A percentile compares a stretch with the other conserved stretches of the same genome.
Conservation (phyloP, 2,329 filamentous ascomycete species). For the Alternaria atra region DNA sequence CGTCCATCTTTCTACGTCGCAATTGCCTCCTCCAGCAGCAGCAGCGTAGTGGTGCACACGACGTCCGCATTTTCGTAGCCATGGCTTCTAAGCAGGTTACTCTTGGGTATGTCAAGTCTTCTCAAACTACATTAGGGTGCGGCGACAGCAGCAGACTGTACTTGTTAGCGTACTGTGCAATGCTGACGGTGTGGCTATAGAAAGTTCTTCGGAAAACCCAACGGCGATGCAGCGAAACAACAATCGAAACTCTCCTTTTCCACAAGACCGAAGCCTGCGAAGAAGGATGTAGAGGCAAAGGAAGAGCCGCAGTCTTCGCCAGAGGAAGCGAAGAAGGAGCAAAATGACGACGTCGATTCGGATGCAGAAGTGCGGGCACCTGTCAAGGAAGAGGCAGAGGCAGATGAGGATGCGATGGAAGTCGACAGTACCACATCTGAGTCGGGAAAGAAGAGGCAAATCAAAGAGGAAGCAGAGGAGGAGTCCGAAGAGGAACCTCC, state of each 20-base stretch:
- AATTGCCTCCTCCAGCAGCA: constrained; percentile 3
- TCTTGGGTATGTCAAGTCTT: constrained; percentile 83
- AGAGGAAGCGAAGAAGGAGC: constrained; percentile 26
- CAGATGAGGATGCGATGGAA: constrained; percentile 35
- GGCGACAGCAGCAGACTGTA: constrained; percentile 32
- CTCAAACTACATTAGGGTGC: constrained; percentile 79
- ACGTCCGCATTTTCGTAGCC: constrained; percentile 22
- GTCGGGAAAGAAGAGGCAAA: constrained; percentile 42
- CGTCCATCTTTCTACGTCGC: constrained; percentile 9
- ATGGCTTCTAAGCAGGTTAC: constrained; percentile 77
- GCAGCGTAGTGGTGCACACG: constrained; percentile 15
- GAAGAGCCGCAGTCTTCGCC: constrained; percentile 32
- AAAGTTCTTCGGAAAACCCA: constrained; percentile 81
- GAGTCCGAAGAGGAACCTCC: constrained; percentile 51
- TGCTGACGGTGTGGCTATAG: constrained; percentile 58
- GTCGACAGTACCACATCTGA: constrained; percentile 36
- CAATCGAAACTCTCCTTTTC: constrained; percentile 84
- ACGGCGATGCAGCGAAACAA: constrained; percentile 69
- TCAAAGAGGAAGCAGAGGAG: constrained; percentile 40
- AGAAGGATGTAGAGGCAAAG: constrained; percentile 29
- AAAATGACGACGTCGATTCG: constrained; percentile 25
- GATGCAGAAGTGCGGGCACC: constrained; percentile 29
- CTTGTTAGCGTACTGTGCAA: not conserved
- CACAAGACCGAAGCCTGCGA: constrained; percentile 59
- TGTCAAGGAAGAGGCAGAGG: constrained; percentile 30